Percentiles rank a stretch among this genome's conserved stretches.
phyloP scores from a whole-genome alignment of 257 asterid genomes.

The Gynochthodes officinalis region DNA sequence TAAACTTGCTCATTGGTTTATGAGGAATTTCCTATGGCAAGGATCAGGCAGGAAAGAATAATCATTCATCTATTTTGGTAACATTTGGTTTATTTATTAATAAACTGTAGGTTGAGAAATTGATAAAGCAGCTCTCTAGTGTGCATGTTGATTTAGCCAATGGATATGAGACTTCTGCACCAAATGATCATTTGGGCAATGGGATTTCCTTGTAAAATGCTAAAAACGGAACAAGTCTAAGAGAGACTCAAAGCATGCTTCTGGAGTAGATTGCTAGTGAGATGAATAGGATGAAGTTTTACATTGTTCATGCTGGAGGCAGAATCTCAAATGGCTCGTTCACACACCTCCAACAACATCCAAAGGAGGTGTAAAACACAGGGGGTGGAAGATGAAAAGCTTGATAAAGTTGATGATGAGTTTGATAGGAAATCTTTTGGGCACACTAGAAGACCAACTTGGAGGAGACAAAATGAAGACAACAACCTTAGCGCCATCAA shows the following conservation, averaged over 20 bases:
- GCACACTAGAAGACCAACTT: no score
- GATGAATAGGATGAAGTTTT: constrained; percentile 93
- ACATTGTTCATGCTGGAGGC: constrained; percentile 75
- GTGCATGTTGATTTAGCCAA: constrained; percentile 70
- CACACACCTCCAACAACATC: no score
- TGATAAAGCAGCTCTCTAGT: constrained; percentile 85
- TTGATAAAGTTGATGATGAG: no score
- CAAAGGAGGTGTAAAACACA: no score
- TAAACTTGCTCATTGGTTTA: no score
- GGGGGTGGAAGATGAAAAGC: no score
- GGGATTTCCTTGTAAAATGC: constrained; percentile 51
- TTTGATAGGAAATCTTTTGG: no score
- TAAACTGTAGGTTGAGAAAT: constrained; percentile 67
- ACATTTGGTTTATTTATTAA: neutral
- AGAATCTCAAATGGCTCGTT: no score
- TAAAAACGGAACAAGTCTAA: constrained; percentile 64
- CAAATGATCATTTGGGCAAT: constrained; percentile 52
- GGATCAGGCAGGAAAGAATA: no score
- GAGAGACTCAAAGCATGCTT: constrained; percentile 98
- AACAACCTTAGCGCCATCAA: no score
- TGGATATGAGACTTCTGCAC: constrained; percentile 37
- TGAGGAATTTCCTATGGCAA: no score
- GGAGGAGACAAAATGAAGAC: no score
- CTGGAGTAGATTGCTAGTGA: constrained; percentile 95
- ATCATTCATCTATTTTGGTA: neutral